Conservation (phyloP, 768 basidiomycete genomes). For the Amanita brunnescens region DNA sequence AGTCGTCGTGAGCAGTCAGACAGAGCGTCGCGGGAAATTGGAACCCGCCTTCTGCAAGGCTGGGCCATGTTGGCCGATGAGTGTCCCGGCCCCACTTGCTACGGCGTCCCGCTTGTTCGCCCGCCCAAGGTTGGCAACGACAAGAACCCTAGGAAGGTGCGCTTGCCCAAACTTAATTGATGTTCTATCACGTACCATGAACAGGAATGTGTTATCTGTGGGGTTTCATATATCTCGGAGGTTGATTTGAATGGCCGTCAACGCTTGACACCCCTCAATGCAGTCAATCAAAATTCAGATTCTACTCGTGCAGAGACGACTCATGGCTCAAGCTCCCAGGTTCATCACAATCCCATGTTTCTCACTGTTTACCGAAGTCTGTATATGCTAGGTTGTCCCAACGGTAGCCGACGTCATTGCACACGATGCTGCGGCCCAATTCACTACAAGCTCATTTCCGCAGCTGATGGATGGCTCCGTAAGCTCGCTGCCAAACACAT, state of each 20-base stretch:
- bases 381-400: neutral
- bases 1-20: conserved; percentile 77
- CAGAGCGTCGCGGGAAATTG: conserved; percentile 70
- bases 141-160: conserved; percentile 60
- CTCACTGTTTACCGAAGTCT: neutral
- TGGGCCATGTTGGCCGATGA: conserved; percentile 91
- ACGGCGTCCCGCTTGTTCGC: conserved; percentile 77
- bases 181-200: conserved; percentile 2
- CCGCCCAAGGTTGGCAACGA: conserved; percentile 56
- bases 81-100: conserved; percentile 61
- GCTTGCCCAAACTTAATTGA: conserved; percentile 8
- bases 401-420: neutral
- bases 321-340: neutral
- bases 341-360: neutral
- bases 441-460: neutral
- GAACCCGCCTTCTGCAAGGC: conserved; percentile 65
- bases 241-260: conserved; percentile 35
- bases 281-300: neutral
- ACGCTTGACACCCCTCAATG: neutral
- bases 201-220: conserved; percentile 77
- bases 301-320: neutral
- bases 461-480: neutral
- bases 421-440: neutral
- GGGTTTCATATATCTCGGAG: conserved; percentile 47
- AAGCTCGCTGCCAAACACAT: neutral